phyloP scores from a whole-genome alignment of 257 asterid species.

The Solanum bulbocastanum region DNA sequence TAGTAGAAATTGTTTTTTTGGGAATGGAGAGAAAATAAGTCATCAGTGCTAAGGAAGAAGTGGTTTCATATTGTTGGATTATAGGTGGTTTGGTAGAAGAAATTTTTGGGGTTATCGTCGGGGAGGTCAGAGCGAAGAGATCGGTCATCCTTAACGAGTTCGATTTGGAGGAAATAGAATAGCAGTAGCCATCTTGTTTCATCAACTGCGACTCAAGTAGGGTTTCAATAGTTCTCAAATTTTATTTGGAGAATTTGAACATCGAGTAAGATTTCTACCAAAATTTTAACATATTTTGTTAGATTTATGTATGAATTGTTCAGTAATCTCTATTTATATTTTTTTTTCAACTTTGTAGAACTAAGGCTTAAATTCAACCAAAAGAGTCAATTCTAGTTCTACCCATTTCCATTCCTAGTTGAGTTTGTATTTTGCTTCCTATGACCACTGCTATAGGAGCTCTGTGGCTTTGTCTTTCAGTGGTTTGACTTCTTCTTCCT shows the following conservation, averaged over 20 bases:
- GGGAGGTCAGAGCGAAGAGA: neutral
- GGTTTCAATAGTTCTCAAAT: neutral
- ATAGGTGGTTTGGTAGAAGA: no score
- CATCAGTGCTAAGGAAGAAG: neutral
- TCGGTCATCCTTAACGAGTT: neutral
- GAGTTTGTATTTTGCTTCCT: conserved; percentile 8
- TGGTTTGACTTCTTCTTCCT: neutral
- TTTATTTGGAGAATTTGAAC: neutral
- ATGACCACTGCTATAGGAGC: neutral
- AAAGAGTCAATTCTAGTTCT: neutral
- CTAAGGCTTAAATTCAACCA: no score
- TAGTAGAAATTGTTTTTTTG: no score
- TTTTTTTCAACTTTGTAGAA: no score
- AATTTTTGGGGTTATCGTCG: neutral
- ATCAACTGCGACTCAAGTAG: neutral
- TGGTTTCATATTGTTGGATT: neutral
- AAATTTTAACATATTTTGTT: neutral
- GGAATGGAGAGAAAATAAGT: no score
- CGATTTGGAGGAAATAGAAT: neutral
- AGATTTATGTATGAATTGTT: neutral
- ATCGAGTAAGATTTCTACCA: neutral
- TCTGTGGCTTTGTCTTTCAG: neutral
- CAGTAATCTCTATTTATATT: no score
- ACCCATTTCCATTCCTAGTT: neutral
- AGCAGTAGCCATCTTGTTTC: neutral